Evolutionary conservation across 306 rosid genomes (phyloP), one percentile per base, ranked within the genome.

Genomic region (Elaeagnus macrophylla): DNA sequence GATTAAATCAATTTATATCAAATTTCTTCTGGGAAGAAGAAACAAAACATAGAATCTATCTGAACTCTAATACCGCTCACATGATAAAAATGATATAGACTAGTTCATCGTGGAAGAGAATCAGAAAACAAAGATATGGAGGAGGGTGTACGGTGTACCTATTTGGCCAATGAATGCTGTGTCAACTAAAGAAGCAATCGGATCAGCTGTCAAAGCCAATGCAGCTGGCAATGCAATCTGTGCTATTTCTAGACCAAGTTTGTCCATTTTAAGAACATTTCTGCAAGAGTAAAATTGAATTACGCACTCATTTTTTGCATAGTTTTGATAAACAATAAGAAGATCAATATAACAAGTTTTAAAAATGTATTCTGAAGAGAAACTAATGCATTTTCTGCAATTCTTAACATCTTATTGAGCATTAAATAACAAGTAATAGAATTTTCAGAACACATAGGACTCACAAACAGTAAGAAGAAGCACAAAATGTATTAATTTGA

Each of bases 101-200:
- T 14, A 5, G 14, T 45, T 45, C 15, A 45, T 14, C n/a, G n/a
- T 46, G 40, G 35, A 36, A 13, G 53, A 39, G 18, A 7, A 37
- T 37, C 35, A 13, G 39, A 42, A 42, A 10, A 42, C 12, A 15
- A 7, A 6, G 8, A 3, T 11, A 13, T 5, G 17, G 48, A 44
- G 7, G 15, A 44, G 7, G 12, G 13, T 6, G 14, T 44, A 12
- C 48, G 13, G 14, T 15, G 12, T 6, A 82, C 95, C 95, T 68
- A 82, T 72, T 54, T 75, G 86, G 58, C 89, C 94, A 57, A 85
- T 80, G 68, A 82, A 85, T 16, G 87, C 90, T 6, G 84, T 85
- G 76, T 85, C 87, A 42, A 85, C 60, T 6, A 85, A 74, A 55
- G 90, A 85, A 51, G 95, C 95, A 57, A 80, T 72, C 49, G 95